Evolutionary conservation across 2,329 filamentous ascomycete genomes (phyloP), one percentile per base, ranked within the genome.

Genomic region (Diaporthe velutina): DNA sequence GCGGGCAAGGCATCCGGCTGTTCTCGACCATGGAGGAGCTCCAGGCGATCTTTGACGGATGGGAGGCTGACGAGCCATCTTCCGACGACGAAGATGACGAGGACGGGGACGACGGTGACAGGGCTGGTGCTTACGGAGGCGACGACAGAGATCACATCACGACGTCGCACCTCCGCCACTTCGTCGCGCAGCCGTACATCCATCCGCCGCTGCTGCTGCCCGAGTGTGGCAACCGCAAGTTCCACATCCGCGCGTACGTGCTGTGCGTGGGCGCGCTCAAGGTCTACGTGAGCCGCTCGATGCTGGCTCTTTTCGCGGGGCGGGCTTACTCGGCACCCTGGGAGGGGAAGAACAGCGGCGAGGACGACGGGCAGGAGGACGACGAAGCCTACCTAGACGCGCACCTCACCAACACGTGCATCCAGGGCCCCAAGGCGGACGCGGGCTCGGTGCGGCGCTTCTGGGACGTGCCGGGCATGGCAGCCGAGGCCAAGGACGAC

Each of bases 131-230:
- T 40, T 81, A 80, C n/a, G 76, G 76, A 19, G 54, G 76, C 38
- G 81, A 81, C 3, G 83, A 82, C 33, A 83, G 83, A 35, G 86
- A 91, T 76, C 85, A 87, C 79, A 93, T 98, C 78, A 93, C 95
- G 73, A 95, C 96, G 4, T 97, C 94, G 0, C 95, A 98, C 81
- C 92, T 99, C 67, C 93, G 97, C 75, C 96, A 99, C 85, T 99
- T 99, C 85, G 92, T 98, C 80, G 96, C 94, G 7, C 97, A 99
- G 83, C 95, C 95, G 0, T 99, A 99, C 84, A 96, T 99, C 79
- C 91, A 98, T 82, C 94, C 93, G 2, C 96, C 96, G 0, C 90
- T 98, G 4, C 89, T 98, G 17, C 86, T 96, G 22, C 88, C 86
- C 3, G 88, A 87, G 38, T 86, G 85, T n/a, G 89, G 89, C 40